A percentile compares a stretch with the other conserved stretches of the same genome.
phyloP scores from a whole-genome alignment of 805 yeast species.

The Peterozyma toletana region DNA sequence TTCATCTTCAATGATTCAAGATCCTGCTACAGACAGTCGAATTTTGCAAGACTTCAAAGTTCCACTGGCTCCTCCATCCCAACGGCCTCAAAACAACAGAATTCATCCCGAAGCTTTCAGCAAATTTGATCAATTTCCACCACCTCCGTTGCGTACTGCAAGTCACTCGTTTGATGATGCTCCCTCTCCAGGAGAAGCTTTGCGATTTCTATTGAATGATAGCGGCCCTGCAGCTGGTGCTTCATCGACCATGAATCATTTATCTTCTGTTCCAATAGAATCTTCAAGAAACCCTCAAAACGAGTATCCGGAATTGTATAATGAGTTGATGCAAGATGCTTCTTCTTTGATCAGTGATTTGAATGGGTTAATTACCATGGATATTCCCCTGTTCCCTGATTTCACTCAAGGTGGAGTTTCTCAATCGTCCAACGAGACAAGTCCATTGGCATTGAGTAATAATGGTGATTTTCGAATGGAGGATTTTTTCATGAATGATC shows the following conservation, averaged over 20 bases:
- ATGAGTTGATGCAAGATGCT: slow-evolving; percentile 25
- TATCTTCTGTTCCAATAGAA: not conserved
- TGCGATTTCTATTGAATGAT: not conserved
- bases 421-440: not conserved
- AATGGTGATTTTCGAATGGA: slow-evolving; percentile 1
- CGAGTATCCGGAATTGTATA: slow-evolving; percentile 18
- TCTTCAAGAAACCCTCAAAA: not conserved
- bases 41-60: not conserved
- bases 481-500: slow-evolving; percentile 1
- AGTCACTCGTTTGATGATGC: not conserved
- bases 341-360: slow-evolving; percentile 26
- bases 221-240: not conserved
- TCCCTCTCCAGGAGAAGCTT: not conserved
- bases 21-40: not conserved
- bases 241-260: slow-evolving; percentile 7
- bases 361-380: slow-evolving; percentile 22
- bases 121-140: too few species aligned
- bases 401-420: not conserved
- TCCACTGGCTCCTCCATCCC: not conserved
- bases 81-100: too few species aligned
- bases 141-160: not conserved
- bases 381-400: slow-evolving; percentile 3
- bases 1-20: not conserved
- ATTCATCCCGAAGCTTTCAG: too few species aligned
- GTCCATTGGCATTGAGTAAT: not conserved